These are phyloP conservation scores for Globisporangium radiosum DNA, from an alignment of 352 stramenopile genomes.

Conservation along the genomic window DNA sequence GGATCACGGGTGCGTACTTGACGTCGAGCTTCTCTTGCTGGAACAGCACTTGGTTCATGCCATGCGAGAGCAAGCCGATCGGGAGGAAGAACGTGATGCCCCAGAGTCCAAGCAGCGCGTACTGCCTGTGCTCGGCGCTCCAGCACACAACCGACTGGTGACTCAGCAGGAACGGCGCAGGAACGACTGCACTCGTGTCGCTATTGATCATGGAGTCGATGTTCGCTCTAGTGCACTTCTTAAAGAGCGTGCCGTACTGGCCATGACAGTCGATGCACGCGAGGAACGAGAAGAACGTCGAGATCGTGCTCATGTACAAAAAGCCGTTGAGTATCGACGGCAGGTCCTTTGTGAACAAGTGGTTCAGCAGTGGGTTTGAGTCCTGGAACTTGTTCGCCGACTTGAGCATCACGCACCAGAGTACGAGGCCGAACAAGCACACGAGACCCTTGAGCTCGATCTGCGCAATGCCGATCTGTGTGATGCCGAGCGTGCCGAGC, in stretches of 20 bases:
- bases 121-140: conserved; percentile 30
- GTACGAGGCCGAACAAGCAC: conserved; percentile 18
- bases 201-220: neutral
- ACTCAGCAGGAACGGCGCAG: conserved; percentile 32
- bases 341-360: conserved; percentile 49
- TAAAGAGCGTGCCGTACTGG: conserved; percentile 6
- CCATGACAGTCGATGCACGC: conserved; percentile 32
- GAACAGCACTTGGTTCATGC: conserved; percentile 64
- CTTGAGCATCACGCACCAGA: conserved; percentile 55
- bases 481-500: conserved; percentile 32
- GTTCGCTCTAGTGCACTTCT: conserved; percentile 4
- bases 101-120: conserved; percentile 47
- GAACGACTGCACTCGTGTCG: neutral
- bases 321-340: conserved; percentile 38
- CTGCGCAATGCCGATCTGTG: conserved; percentile 25
- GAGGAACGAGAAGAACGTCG: conserved; percentile 54
- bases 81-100: conserved; percentile 53
- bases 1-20: conserved; percentile 49
- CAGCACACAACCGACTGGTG: conserved; percentile 39
- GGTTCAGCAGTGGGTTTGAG: conserved; percentile 40
- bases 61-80: conserved; percentile 44
- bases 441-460: conserved; percentile 32
- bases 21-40: conserved; percentile 52
- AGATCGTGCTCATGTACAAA: conserved; percentile 56
- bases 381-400: conserved; percentile 70